Evolutionary conservation across 192 early-diverging fungal genomes (phyloP).

Genomic region (Rhizoclosmatium globosum): DNA sequence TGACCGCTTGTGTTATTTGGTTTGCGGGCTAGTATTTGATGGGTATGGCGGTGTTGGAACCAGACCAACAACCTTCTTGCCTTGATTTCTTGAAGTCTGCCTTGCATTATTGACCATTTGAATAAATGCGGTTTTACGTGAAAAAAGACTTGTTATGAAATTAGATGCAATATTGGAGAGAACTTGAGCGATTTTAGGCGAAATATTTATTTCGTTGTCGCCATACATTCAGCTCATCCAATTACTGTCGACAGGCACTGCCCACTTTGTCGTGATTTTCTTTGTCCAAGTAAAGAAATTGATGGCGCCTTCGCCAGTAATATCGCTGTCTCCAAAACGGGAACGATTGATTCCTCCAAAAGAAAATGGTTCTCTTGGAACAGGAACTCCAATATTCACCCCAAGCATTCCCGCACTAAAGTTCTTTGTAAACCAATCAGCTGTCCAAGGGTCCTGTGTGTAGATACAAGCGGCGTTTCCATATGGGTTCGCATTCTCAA

Average conservation of each 20-base stretch:
- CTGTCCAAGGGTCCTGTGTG: constrained; percentile 48
- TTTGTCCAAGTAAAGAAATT: constrained; percentile 78
- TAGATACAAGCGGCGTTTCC: constrained; percentile 48
- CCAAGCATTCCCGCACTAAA: constrained; percentile 83
- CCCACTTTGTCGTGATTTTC: constrained; percentile 86
- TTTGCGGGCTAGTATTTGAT: constrained; percentile 94
- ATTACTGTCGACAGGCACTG: constrained; percentile 54
- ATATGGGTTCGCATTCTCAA: constrained; percentile 75
- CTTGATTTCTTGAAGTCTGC: neutral
- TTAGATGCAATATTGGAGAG: too few species aligned
- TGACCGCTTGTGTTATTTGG: constrained; percentile 84
- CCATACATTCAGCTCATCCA: constrained; percentile 34
- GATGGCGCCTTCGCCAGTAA: constrained; percentile 68
- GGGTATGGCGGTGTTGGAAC: constrained; percentile 89
- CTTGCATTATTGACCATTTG: too few species aligned
- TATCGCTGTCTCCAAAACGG: constrained; percentile 75
- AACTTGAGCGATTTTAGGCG: too few species aligned
- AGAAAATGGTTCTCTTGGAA: constrained; percentile 78
- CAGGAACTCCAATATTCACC: constrained; percentile 79
- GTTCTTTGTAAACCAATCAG: constrained; percentile 73
- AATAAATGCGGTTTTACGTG: too few species aligned
- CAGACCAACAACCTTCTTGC: constrained; percentile 66
- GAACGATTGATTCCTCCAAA: constrained; percentile 80
- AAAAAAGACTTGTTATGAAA: too few species aligned
- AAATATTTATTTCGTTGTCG: too few species aligned